Evolutionary conservation across 495 filamentous ascomycete species (phyloP).

Genomic region (Penicillium paxilli): DNA sequence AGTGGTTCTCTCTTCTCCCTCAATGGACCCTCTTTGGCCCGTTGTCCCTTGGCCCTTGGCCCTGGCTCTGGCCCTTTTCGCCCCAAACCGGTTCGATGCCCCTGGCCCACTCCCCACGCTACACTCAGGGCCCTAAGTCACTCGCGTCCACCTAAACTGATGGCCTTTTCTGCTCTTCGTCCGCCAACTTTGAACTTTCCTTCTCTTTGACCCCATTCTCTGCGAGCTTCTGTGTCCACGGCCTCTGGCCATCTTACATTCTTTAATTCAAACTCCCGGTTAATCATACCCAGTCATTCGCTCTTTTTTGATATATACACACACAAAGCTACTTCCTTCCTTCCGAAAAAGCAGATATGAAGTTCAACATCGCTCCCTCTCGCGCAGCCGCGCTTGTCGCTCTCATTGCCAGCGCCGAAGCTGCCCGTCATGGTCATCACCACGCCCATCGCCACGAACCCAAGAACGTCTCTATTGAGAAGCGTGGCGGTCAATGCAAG

Average conservation of each 20-base stretch:
- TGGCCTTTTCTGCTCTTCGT: conserved; percentile 16
- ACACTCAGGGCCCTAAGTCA: not conserved
- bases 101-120: not conserved
- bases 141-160: no score
- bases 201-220: conserved; percentile 28
- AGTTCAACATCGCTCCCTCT: conserved; percentile 27
- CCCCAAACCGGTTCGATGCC: not conserved
- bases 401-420: conserved; percentile 56
- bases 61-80: no score
- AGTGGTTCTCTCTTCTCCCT: no score
- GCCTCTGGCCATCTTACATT: conserved; percentile 21
- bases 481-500: conserved; percentile 54
- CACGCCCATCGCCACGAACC: conserved; percentile 32
- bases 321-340: no score
- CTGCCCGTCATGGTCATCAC: conserved; percentile 35
- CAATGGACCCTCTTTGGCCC: not conserved
- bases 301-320: conserved; percentile 5
- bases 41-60: no score
- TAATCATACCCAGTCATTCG: conserved; percentile 20
- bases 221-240: conserved; percentile 29
- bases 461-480: conserved; percentile 28
- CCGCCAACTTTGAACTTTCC: conserved; percentile 7
- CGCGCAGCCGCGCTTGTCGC: conserved; percentile 52
- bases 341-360: conserved; percentile 39
- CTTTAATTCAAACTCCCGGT: conserved; percentile 25